phyloP scores from a whole-genome alignment of 192 early-diverging fungal genomes.

The Coemansia sp. region DNA sequence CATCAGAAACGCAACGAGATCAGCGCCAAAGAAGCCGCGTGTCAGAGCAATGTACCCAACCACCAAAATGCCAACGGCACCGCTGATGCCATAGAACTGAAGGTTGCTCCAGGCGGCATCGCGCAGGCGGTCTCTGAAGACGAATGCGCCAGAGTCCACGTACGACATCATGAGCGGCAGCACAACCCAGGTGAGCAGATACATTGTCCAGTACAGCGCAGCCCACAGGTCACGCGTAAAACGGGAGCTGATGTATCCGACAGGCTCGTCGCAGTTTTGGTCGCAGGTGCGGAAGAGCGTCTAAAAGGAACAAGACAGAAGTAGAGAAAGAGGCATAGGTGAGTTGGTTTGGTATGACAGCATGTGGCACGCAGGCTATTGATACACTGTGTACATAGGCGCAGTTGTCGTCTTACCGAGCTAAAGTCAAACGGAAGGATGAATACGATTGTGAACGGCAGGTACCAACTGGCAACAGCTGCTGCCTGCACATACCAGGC shows the following conservation, averaged over 20 bases:
- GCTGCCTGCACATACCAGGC: constrained; percentile 85
- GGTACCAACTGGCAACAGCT: constrained; percentile 79
- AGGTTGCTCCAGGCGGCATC: constrained; percentile 80
- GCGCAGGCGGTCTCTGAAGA: constrained; percentile 64
- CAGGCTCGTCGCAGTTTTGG: constrained; percentile 71
- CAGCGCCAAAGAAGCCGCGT: constrained; percentile 56
- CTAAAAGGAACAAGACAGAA: constrained; percentile 26
- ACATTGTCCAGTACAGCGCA: constrained; percentile 88
- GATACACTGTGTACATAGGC: neutral
- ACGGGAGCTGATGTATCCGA: constrained; percentile 68
- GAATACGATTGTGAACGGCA: constrained; percentile 89
- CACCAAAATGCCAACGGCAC: constrained; percentile 66
- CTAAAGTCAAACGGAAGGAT: constrained; percentile 89
- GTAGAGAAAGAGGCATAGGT: neutral
- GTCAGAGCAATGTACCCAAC: constrained; percentile 70
- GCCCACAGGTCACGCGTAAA: constrained; percentile 82
- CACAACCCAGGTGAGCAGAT: constrained; percentile 80
- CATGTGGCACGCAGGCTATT: neutral
- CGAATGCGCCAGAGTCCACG: constrained; percentile 86
- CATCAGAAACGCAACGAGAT: constrained; percentile 80
- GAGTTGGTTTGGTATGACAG: no score
- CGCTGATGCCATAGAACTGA: constrained; percentile 75
- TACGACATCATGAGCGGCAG: constrained; percentile 85
- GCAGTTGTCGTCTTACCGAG: constrained; percentile 50
- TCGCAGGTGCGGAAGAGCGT: constrained; percentile 70